These are phyloP conservation scores for Stemphylium beticola DNA, from an alignment of 2,329 filamentous ascomycete species.

Conservation along the genomic window DNA sequence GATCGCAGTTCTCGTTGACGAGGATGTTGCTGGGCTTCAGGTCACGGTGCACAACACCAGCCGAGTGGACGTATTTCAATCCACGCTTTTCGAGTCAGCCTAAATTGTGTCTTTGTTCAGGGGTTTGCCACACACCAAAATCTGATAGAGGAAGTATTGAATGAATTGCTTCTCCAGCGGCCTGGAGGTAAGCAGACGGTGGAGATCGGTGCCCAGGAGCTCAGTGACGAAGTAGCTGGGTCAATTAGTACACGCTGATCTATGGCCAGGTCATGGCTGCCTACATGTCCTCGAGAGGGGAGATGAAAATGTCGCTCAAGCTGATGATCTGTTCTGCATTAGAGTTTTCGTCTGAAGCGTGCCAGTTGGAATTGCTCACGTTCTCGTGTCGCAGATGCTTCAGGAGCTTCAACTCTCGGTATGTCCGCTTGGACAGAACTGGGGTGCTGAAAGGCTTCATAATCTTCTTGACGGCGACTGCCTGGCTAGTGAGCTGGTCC, in stretches of 20 bases:
- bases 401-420: constrained; percentile 94
- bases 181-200: constrained; percentile 91
- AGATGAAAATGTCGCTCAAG: constrained; percentile 99
- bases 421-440: constrained; percentile 95
- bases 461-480: constrained; percentile 99
- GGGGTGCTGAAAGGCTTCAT: constrained; percentile 99
- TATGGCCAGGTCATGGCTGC: constrained; percentile 36
- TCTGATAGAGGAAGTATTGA: constrained; percentile 99
- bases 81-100: constrained; percentile 70
- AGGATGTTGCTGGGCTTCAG: constrained; percentile 99
- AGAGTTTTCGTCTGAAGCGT: constrained; percentile 15
- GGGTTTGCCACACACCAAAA: constrained; percentile 71
- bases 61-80: constrained; percentile 98
- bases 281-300: constrained; percentile 97
- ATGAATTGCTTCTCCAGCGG: constrained; percentile 99
- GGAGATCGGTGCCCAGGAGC: constrained; percentile 93
- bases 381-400: constrained; percentile 98
- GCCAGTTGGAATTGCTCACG: constrained; percentile 57
- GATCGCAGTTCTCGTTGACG: constrained; percentile 98
- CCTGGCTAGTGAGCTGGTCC: constrained; percentile 95
- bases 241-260: constrained; percentile 23
- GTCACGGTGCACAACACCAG: constrained; percentile 95
- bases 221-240: constrained; percentile 96
- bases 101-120: constrained; percentile 63
- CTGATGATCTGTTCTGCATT: constrained; percentile 75